Base-by-base conservation (phyloP, 306 rosid species). In the Quercus bicolor region DNA sequence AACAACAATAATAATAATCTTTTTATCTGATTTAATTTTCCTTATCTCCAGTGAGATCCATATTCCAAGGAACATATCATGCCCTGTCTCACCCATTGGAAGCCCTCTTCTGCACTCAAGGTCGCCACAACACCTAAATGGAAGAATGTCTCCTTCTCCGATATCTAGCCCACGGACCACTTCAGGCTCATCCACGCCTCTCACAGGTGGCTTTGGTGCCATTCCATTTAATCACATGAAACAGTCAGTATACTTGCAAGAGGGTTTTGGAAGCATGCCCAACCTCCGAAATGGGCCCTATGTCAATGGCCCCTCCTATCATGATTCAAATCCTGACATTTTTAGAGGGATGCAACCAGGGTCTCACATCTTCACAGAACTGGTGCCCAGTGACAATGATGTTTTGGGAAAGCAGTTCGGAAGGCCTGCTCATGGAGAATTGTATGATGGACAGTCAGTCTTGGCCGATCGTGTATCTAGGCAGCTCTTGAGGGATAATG, bases 41-140 rank as follows among this genome's bases (percentile, higher is more conserved):
- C 68, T 74, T 53, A 68, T 85, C 78, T 83, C 72, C 96, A 96
- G 98, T 80, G 99, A 96, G 78, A 86, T 87, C 84, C 93, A 84
- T 59, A 88, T 90, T 77, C 90, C 91, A 54, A 85, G 91, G 87
- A 96, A 93, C 78, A 85, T 96, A 78, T 96, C 99, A 78, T 96
- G 99, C 82, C 99, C 97, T 4, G 98, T 96, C 76, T 96, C 99
- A 57, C 99, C 99, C 69, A 88, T 93, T 28, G 99, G 97, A 86
- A 96, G 99, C 90, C 99, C 99, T 81, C 95, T 91, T 84, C 86
- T 91, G 88, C 85, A 87, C 85, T 90, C 99, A 70, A 91, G 93
- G 82, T 96, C 98, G 23, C 96, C 99, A n/a, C 91, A 92, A 73
- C 94, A 88, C 85, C 79, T 88, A 79, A 92, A 88, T 86, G 98